These are phyloP conservation scores for Phlebiopsis gigantea DNA, from an alignment of 768 basidiomycete species.

Conservation along the genomic window DNA sequence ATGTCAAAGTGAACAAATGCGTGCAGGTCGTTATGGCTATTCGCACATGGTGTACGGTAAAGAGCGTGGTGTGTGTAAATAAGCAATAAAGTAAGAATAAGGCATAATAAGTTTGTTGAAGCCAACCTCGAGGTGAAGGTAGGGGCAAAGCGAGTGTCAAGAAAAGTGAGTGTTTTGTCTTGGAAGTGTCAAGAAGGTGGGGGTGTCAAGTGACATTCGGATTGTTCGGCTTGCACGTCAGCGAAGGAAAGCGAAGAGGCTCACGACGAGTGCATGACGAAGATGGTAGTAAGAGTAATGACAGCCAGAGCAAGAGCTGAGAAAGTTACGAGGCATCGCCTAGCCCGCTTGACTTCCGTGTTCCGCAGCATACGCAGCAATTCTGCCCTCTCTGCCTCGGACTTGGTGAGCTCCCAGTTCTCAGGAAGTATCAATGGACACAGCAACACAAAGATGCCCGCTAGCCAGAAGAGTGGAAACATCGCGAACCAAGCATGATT, in stretches of 20 bases:
- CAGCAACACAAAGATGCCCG: slow-evolving; percentile 35
- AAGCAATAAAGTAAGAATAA: not conserved
- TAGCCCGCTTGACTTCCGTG: slow-evolving; percentile 38
- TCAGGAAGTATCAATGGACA: slow-evolving; percentile 35
- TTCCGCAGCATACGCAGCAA: slow-evolving; percentile 29
- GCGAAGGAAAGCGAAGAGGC: not conserved
- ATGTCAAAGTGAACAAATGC: too few species aligned
- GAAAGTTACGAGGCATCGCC: slow-evolving; percentile 30
- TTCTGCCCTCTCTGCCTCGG: slow-evolving; percentile 29
- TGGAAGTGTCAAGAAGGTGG: too few species aligned
- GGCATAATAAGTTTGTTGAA: not conserved
- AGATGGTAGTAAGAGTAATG: slow-evolving; percentile 13
- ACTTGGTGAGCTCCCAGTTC: slow-evolving; percentile 32
- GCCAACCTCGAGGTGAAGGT: not conserved
- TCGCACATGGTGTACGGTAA: not conserved
- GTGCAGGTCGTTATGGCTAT: not conserved
- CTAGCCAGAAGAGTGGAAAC: slow-evolving; percentile 45
- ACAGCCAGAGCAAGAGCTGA: slow-evolving; percentile 15
- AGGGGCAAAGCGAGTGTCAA: not conserved
- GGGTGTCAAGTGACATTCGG: not conserved
- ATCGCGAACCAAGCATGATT: slow-evolving; percentile 24
- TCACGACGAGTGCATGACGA: not conserved
- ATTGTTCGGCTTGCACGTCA: not conserved
- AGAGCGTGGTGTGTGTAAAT: not conserved
- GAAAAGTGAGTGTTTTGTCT: too few species aligned